Base-by-base conservation (phyloP, 2,329 filamentous ascomycete species). In the Xylariaceae sp. region DNA sequence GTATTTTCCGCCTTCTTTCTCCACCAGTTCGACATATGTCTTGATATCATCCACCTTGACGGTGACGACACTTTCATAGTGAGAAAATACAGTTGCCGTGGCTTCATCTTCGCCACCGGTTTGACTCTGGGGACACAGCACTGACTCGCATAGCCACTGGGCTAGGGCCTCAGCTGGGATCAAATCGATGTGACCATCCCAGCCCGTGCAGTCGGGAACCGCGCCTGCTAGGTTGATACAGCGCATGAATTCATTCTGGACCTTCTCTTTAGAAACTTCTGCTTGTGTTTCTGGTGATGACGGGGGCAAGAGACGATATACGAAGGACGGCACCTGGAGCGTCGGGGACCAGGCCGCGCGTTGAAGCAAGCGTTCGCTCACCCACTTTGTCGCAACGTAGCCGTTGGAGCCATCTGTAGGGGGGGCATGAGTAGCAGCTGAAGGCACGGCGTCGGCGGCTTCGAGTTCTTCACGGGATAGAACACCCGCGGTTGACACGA, bases 291-390 rank as follows among this genome's bases (percentile, higher is more conserved):
- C 8, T 26, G 26, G 26, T 8, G 8, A 8, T 10, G 50, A 32
- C n/a, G 56, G n/a, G n/a, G n/a, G 52, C 3, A 37, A 15, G 29
- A 58, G 45, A 2, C 56, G 53, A 22, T 59, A 39, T 16, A 59
- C 41, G 30, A 39, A 42, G 13, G 51, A 34, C n/a, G 51, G 51
- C 1, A 58, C 29, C 21, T 30, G 41, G 7, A 55, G 36, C n/a
- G 1, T 1, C 9, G 21, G 26, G 8, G 4, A 4, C 8, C 4
- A 26, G 66, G 40, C 21, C 4, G 40, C n/a, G 8, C 57, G 58
- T 50, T 67, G 63, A 3, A 68, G 55, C 16, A 60, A 45, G 9
- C 45, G 22, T 46, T 68, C 66, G 40, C 58, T 63, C 4, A 53
- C 65, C 66, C 66, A 68, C 5, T 47, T 45, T 8, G 46, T 45